Base-by-base conservation (phyloP, 1,139 yeast genomes). In the Taphrina deformans region DNA sequence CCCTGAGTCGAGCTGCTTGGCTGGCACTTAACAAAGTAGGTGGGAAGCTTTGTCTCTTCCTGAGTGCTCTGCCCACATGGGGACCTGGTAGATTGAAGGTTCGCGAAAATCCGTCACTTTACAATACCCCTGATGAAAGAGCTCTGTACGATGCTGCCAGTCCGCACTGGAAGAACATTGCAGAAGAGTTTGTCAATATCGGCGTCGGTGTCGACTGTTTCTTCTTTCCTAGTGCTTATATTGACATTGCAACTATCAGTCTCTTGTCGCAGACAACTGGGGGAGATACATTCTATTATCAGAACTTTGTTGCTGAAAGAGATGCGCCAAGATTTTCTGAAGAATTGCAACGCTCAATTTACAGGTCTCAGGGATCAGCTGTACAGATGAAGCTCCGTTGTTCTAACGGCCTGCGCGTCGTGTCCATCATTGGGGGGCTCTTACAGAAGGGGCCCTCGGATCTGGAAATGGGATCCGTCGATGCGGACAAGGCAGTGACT, bases 331-430 rank as follows among this genome's bases (percentile, higher is more conserved):
- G 83, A 21, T 79, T 90, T 65, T 82, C 85, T 16, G 83, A 86
- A 48, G 88, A 87, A 48, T 79, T 89, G 70, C 78, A 79, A 45
- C 76, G 79, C 46, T 66, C 68, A 14, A 67, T 70, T 14, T 62
- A 68, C 67, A 40, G 75, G 69, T 71, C 79, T 1, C 73, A 79
- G 14, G 99, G 96, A 3, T 87, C 88, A 71, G 96, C 89, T 74
- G 93, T 89, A 2, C 87, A 88, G 71, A 77, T 93, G 70, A 91
- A 91, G 73, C 83, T 91, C 46, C 87, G 99, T 70, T 88, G 95
- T 72, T 90, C 97, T 0, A 86, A 83, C 69, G 99, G 99, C 0
- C 79, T 95, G 66, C 96, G 89, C 73, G 91, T 93, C 4, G 77
- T 84, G n/a, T 84, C 85, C 66, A 89, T 90, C 74, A 87, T 86